These are phyloP conservation scores for Xylaria sp. DNA, from an alignment of 2,329 filamentous ascomycete genomes.

Conservation along the genomic window DNA sequence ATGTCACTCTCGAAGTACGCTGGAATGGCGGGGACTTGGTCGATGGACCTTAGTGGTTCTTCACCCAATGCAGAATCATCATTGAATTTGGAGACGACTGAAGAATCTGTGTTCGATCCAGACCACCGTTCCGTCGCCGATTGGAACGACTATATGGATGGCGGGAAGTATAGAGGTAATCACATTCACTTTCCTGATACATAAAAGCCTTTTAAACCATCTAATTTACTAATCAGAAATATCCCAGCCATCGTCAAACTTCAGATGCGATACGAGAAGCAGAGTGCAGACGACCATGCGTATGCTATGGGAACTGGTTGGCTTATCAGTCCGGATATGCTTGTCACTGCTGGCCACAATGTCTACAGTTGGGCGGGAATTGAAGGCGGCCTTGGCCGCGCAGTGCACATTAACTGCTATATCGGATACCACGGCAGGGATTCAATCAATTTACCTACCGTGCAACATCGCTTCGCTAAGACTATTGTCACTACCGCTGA, in stretches of 20 bases:
- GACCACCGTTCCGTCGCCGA: conserved; percentile 19
- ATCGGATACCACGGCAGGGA: no score
- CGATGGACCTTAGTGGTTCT: conserved; percentile 16
- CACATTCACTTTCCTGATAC: background rate
- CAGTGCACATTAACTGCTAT: no score
- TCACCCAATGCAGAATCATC: conserved; percentile 7
- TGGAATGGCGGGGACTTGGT: conserved; percentile 23
- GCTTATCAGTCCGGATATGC: conserved; percentile 13
- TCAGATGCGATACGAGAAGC: conserved; percentile 27
- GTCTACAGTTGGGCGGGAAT: no score
- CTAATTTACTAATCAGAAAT: background rate
- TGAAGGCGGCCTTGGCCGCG: no score
- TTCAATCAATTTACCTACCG: no score
- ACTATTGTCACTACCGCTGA: conserved; percentile 16
- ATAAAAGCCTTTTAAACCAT: background rate
- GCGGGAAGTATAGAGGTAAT: conserved; percentile 22
- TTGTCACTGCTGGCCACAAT: conserved; percentile 13
- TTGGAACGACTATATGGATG: conserved; percentile 13
- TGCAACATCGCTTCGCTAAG: background rate
- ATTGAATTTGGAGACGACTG: conserved; percentile 14
- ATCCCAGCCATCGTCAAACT: conserved; percentile 16
- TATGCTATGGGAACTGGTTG: conserved; percentile 23
- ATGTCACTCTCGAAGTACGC: conserved; percentile 25
- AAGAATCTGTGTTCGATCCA: conserved; percentile 23
- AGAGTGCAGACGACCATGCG: background rate